Base-by-base conservation (phyloP, 2,329 filamentous ascomycete species). In the Chaetomium globosum region DNA sequence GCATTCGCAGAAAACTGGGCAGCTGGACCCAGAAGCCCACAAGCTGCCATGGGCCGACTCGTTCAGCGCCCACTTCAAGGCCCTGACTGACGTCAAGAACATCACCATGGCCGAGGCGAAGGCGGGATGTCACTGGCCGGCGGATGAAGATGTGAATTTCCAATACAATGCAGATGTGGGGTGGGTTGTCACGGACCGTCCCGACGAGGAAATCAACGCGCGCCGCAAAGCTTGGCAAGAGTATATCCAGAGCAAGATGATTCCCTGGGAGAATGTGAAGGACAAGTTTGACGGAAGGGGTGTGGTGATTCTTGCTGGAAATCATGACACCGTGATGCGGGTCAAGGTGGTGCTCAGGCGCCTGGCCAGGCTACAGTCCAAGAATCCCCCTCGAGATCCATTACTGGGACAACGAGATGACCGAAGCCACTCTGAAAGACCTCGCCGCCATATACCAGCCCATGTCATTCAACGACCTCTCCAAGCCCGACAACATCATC, bases 381-480 rank as follows among this genome's bases (percentile, higher is more conserved):
- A 21, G 2, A 30, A 30, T 59, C 13, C 54, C 54, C 8, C 13
- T 63, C 7, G 61, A 63, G 48, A 43, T 63, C 9, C 61, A 63
- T 30, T 58, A 63, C 54, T 63, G 31, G 21, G 61, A 23, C 55
- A 46, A 63, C 55, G 61, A 63, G 54, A 58, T 63, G 46, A n/a
- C 2, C 48, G 16, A 43, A 9, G 61, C 1, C 30, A 46, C 4
- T 8, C 26, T 7, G 13, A 4, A 30, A 10, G 33, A 63, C 9
- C 55, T 63, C 46, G 16, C 31, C 30, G 23, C 13, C 46, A 9
- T 58, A 4, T 59, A 63, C 61, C 46, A 28, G 16, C 23, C 16
- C 16, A 23, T 54, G 10, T n/a, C 52, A 13, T 59, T 63, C 54
- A 59, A 59, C 61, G 33, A 63, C 46, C 46, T 63, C 19, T 43